These are phyloP conservation scores for Helenozyma rhizophorensis DNA, from an alignment of 805 yeast genomes.

Conservation along the genomic window DNA sequence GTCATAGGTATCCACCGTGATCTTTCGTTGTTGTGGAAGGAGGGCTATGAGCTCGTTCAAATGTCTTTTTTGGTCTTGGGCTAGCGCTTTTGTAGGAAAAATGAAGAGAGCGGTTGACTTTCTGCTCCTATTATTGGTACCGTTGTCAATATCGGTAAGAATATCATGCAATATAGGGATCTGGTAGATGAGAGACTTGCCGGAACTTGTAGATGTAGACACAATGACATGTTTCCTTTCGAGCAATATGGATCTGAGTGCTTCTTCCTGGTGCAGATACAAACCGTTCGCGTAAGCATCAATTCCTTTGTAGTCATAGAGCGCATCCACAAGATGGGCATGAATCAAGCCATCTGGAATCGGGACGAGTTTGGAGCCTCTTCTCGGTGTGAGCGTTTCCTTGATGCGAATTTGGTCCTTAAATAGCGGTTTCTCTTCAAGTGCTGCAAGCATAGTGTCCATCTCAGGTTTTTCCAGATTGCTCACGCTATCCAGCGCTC, in stretches of 20 bases:
- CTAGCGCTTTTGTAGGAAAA: slow-evolving; percentile 95
- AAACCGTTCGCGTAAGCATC: slow-evolving; percentile 40
- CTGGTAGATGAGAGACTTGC: slow-evolving; percentile 91
- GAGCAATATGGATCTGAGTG: slow-evolving; percentile 52
- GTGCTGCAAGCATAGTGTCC: slow-evolving; percentile 43
- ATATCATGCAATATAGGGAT: slow-evolving; percentile 64
- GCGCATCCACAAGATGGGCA: slow-evolving; percentile 44
- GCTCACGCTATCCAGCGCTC: background rate
- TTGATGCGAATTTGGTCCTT: slow-evolving; percentile 57
- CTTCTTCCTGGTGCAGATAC: slow-evolving; percentile 81
- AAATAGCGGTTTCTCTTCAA: slow-evolving; percentile 50
- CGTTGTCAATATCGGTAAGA: slow-evolving; percentile 31
- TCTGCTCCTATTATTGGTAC: slow-evolving; percentile 26
- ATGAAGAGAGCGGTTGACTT: slow-evolving; percentile 71
- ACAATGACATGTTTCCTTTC: slow-evolving; percentile 67
- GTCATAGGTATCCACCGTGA: slow-evolving; percentile 77
- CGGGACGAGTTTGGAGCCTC: slow-evolving; percentile 42
- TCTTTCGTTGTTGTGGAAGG: slow-evolving; percentile 36
- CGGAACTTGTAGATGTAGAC: slow-evolving; percentile 95
- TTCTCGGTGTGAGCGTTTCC: slow-evolving; percentile 43
- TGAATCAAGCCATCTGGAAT: slow-evolving; percentile 42
- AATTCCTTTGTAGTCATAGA: slow-evolving; percentile 44
- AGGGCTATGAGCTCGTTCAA: slow-evolving; percentile 51
- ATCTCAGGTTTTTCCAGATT: slow-evolving; percentile 8
- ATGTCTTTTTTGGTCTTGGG: slow-evolving; percentile 94